These are phyloP conservation scores for Hemerocallis citrina DNA, from an alignment of 106 monocot genomes.

Conservation along the genomic window DNA sequence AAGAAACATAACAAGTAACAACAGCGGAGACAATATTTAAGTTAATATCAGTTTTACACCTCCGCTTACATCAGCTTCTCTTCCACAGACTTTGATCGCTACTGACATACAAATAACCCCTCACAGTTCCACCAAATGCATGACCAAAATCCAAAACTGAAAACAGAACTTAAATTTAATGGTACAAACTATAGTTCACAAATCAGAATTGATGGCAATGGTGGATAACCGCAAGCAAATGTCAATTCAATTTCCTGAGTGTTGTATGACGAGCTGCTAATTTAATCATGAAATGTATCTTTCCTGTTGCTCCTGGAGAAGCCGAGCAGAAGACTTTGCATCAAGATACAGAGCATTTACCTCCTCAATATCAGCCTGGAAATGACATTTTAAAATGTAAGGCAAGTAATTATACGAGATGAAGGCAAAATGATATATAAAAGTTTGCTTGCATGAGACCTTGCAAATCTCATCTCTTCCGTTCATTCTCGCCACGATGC, in stretches of 20 bases:
- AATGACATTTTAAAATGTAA: not conserved
- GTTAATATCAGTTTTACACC: not conserved
- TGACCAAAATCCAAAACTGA: no score
- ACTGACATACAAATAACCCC: not conserved
- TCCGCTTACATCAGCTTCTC: not conserved
- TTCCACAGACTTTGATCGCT: no score
- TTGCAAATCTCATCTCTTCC: conserved; percentile 90
- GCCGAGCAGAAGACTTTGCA: conserved; percentile 71
- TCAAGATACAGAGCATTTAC: conserved; percentile 65
- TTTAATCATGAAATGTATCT: no score
- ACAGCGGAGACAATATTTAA: not conserved
- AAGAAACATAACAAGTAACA: not conserved
- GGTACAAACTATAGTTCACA: not conserved
- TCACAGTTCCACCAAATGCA: not conserved
- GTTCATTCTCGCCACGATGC: conserved; percentile 63
- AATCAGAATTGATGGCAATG: not conserved
- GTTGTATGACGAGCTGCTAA: no score
- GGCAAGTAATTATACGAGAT: no score
- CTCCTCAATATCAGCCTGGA: conserved; percentile 77
- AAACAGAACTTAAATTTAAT: no score
- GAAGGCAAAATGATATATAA: not conserved
- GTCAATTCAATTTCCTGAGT: no score
- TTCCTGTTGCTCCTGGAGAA: conserved; percentile 82
- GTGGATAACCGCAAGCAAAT: not conserved
- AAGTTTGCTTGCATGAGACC: conserved; percentile 20